Percentiles rank a stretch among this genome's conserved stretches.
Conservation (phyloP, 495 filamentous ascomycete genomes). For the Lentithecium fluviatile region DNA sequence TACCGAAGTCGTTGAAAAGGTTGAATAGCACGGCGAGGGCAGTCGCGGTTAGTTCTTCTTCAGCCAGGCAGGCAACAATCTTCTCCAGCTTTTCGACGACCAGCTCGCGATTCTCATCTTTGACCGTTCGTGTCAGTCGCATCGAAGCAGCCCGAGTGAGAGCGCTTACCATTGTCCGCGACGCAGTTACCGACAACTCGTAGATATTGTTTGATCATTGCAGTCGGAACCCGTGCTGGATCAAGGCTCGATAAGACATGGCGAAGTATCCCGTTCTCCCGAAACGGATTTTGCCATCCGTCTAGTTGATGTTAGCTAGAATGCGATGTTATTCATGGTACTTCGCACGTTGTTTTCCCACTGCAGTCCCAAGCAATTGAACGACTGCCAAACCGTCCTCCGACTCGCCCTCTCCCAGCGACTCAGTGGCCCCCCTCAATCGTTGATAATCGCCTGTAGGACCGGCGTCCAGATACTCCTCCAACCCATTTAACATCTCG, state of each 20-base stretch:
- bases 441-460: neutral
- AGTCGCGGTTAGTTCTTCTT: constrained; percentile 11
- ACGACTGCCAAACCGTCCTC: constrained; percentile 2
- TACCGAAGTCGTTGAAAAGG: constrained; percentile 35
- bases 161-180: constrained; percentile 29
- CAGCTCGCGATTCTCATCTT: constrained; percentile 23
- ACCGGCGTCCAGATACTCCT: constrained; percentile 2
- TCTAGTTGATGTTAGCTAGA: constrained; percentile 6
- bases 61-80: constrained; percentile 12
- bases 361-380: constrained; percentile 23
- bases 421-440: constrained; percentile 1
- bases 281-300: constrained; percentile 19
- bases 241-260: constrained; percentile 18
- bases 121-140: too few relatives aligned
- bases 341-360: constrained; percentile 21
- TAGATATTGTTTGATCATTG: constrained; percentile 27
- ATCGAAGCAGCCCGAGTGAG: too few relatives aligned
- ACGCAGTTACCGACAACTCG: constrained; percentile 34
- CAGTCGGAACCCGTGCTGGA: neutral
- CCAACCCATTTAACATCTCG: constrained; percentile 16
- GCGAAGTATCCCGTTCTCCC: constrained; percentile 14
- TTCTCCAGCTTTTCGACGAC: constrained; percentile 1
- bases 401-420: neutral
- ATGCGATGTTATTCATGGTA: neutral
- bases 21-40: constrained; percentile 30